phyloP scores from a whole-genome alignment of 495 filamentous ascomycete genomes.

The Podospora pseudoanserina region DNA sequence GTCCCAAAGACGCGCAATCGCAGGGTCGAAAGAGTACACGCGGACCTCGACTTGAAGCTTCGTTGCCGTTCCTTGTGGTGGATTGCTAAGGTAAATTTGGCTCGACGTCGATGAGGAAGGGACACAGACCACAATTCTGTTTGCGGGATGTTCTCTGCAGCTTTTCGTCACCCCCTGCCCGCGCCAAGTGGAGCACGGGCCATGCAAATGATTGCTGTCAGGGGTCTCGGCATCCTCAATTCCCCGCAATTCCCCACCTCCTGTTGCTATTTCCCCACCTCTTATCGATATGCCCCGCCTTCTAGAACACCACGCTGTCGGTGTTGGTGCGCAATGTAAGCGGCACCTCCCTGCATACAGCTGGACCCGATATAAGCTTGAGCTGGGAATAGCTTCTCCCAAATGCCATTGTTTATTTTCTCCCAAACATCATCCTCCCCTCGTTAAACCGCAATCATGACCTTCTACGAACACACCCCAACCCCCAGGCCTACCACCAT shows the following conservation, averaged over 20 bases:
- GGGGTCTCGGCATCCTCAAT: background rate
- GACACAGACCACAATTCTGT: background rate
- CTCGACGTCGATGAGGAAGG: background rate
- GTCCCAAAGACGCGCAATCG: background rate
- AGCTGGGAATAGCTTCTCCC: background rate
- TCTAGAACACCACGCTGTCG: background rate
- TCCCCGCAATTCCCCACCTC: background rate
- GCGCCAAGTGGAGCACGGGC: slow-evolving; percentile 3
- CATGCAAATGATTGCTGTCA: slow-evolving; percentile 1
- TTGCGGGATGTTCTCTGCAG: background rate
- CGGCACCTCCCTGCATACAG: background rate
- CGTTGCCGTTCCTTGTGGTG: background rate
- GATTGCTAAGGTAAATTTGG: background rate
- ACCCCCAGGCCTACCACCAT: background rate
- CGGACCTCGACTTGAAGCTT: background rate
- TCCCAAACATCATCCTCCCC: background rate
- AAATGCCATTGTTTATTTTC: background rate
- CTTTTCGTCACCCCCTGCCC: background rate
- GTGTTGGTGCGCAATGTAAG: background rate
- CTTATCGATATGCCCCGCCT: background rate
- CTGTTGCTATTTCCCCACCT: background rate
- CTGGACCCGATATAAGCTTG: background rate
- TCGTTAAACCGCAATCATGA: background rate
- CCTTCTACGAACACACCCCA: slow-evolving; percentile 6
- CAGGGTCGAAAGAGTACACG: background rate